Percentiles rank a stretch among this genome's conserved stretches.
Evolutionary conservation across 176 grass and related monocot species (phyloP).

Genomic region (Saccharum officinarum): DNA sequence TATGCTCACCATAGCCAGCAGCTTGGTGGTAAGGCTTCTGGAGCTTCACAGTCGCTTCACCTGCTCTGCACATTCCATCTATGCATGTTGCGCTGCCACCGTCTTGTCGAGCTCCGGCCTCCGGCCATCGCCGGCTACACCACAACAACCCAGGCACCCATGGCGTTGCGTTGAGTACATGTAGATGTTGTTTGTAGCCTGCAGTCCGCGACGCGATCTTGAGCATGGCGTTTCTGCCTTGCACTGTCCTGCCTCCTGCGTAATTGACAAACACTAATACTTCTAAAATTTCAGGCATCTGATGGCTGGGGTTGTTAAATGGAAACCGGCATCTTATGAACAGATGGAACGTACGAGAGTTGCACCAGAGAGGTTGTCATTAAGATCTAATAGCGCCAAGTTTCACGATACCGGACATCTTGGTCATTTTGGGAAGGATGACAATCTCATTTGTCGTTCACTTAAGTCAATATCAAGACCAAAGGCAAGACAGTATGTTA

Average conservation of each 20-base stretch:
- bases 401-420: neutral
- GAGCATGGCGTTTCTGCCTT: neutral
- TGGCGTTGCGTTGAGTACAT: neutral
- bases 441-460: neutral
- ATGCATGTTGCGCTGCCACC: neutral
- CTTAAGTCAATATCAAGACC: slow-evolving; percentile 9
- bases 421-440: neutral
- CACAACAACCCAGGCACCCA: neutral
- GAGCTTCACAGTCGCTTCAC: neutral
- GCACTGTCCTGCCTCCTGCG: neutral
- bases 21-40: neutral
- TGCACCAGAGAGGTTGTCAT: neutral
- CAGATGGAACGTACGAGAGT: neutral
- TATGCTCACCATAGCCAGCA: neutral
- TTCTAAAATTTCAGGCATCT: slow-evolving; percentile 37
- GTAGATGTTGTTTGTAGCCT: neutral
- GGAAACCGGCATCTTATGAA: slow-evolving; percentile 11
- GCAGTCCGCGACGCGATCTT: neutral
- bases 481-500: slow-evolving; percentile 2
- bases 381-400: neutral
- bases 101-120: neutral
- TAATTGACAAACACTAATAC: neutral
- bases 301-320: slow-evolving; percentile 41
- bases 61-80: neutral
- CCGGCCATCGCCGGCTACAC: neutral